Percentiles rank a stretch among this genome's conserved stretches.
These are phyloP conservation scores for Boletus patriciae DNA, from an alignment of 768 basidiomycete genomes.

Conservation along the genomic window DNA sequence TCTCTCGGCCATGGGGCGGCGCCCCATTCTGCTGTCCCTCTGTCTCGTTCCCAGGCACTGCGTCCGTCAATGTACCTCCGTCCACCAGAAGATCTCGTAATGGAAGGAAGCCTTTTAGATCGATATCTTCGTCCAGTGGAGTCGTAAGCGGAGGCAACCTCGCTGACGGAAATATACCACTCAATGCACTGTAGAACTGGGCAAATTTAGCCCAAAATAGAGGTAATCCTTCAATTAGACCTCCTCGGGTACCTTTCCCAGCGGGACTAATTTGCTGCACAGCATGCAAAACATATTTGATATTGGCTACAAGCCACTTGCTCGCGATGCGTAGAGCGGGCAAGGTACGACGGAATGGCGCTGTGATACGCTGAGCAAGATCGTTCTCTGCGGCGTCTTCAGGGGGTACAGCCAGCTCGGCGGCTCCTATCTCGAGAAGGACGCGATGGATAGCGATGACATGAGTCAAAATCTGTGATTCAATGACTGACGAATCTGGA, in stretches of 20 bases:
- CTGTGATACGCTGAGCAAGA: constrained; percentile 81
- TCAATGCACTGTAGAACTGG: constrained; percentile 62
- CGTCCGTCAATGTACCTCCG: constrained; percentile 3
- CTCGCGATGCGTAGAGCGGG: constrained; percentile 84
- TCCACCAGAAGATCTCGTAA: constrained; percentile 59
- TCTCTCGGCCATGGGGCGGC: constrained; percentile 37
- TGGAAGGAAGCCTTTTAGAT: constrained; percentile 86
- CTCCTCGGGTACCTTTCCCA: constrained; percentile 19
- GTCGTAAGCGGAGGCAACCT: constrained; percentile 56
- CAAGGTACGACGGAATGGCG: constrained; percentile 79
- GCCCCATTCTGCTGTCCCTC: constrained; percentile 26
- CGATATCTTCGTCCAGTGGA: constrained; percentile 86
- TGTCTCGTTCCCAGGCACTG: constrained; percentile 23
- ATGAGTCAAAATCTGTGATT: constrained; percentile 67
- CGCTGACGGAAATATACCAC: constrained; percentile 63
- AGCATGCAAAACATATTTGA: constrained; percentile 59
- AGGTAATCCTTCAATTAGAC: constrained; percentile 35
- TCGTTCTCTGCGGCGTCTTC: constrained; percentile 56
- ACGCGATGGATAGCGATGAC: constrained; percentile 61
- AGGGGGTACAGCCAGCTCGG: constrained; percentile 57
- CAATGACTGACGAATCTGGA: constrained; percentile 42
- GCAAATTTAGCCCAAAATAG: constrained; percentile 75
- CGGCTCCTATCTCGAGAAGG: constrained; percentile 64
- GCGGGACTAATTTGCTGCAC: constrained; percentile 24
- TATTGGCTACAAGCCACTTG: constrained; percentile 85